Evolutionary conservation across 1,284 basidiomycete species (phyloP).

Genomic region (Phellopilus nigrolimitatus): DNA sequence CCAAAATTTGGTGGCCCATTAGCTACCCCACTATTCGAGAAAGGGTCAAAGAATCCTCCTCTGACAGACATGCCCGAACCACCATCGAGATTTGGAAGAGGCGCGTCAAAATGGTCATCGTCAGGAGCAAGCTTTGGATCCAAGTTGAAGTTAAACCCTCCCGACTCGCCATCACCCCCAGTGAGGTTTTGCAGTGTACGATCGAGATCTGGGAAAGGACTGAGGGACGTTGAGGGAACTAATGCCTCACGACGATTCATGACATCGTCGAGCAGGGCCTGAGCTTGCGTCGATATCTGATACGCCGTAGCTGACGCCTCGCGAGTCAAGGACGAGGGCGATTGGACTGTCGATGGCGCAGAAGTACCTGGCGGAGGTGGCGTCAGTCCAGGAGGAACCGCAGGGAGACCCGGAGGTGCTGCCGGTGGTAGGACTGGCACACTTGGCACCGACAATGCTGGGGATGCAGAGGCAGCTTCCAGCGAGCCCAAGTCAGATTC

Average conservation of each 20-base stretch:
- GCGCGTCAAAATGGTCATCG: slow-evolving; percentile 37
- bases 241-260: slow-evolving; percentile 66
- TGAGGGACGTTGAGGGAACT: slow-evolving; percentile 42
- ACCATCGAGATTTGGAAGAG: slow-evolving; percentile 49
- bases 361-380: slow-evolving; percentile 43
- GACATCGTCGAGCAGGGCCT: slow-evolving; percentile 80
- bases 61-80: slow-evolving; percentile 28
- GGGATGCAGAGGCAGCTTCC: slow-evolving; percentile 26
- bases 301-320: slow-evolving; percentile 63
- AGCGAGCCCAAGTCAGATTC: slow-evolving; percentile 34
- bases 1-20: slow-evolving; percentile 4
- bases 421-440: slow-evolving; percentile 38
- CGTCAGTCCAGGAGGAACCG: slow-evolving; percentile 61
- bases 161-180: slow-evolving; percentile 48
- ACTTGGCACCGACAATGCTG: slow-evolving; percentile 25
- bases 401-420: slow-evolving; percentile 49
- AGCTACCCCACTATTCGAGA: background rate
- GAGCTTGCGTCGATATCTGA: slow-evolving; percentile 82
- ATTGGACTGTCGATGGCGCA: slow-evolving; percentile 23
- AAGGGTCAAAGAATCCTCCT: slow-evolving; percentile 14
- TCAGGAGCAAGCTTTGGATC: slow-evolving; percentile 67
- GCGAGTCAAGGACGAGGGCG: slow-evolving; percentile 50
- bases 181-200: slow-evolving; percentile 67
- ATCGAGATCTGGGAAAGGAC: slow-evolving; percentile 89
- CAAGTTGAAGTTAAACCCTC: slow-evolving; percentile 77